These are phyloP conservation scores for Adansonia grandidieri DNA, from an alignment of 441 rosid species.

Conservation along the genomic window DNA sequence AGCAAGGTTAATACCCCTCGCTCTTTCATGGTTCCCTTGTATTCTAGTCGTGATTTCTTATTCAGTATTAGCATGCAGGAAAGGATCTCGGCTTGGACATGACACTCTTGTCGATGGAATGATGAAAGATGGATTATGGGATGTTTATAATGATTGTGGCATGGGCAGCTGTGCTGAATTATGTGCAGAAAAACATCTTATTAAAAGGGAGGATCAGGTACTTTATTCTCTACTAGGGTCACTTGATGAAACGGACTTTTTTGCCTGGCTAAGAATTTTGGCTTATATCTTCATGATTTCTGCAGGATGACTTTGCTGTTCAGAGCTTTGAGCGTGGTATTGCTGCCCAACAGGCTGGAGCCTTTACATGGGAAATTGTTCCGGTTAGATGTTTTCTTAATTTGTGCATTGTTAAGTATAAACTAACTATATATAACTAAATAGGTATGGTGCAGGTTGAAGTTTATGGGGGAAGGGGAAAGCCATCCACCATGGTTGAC, in stretches of 20 bases:
- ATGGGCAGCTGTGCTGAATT: constrained; percentile 98
- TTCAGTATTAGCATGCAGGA: constrained; percentile 49
- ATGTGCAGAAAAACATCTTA: constrained; percentile 74
- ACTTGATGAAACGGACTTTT: constrained; percentile 5
- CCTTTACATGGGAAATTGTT: constrained; percentile 92
- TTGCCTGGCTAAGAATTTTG: constrained; percentile 11
- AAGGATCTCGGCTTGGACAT: constrained; percentile 97
- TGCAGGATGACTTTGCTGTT: constrained; percentile 84
- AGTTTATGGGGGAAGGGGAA: constrained; percentile 96
- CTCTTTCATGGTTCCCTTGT: constrained; percentile 8
- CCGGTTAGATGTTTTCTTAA: constrained; percentile 58
- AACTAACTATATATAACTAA: constrained; percentile 14
- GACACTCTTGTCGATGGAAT: constrained; percentile 94
- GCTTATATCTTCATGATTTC: constrained; percentile 27
- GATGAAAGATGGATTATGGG: constrained; percentile 99
- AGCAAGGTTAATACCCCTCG: constrained; percentile 64
- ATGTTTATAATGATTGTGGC: constrained; percentile 86
- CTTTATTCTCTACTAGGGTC: constrained; percentile 6
- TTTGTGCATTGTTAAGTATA: constrained; percentile 15
- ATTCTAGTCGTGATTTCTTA: constrained; percentile 28
- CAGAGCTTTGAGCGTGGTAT: constrained; percentile 98
- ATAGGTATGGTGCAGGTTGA: constrained; percentile 62
- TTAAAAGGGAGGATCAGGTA: constrained; percentile 93
- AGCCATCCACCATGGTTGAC: constrained; percentile 76
- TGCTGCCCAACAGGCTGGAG: constrained; percentile 85